Conservation (phyloP, 495 filamentous ascomycete genomes). For the Lasiosphaeriaceae sp. region DNA sequence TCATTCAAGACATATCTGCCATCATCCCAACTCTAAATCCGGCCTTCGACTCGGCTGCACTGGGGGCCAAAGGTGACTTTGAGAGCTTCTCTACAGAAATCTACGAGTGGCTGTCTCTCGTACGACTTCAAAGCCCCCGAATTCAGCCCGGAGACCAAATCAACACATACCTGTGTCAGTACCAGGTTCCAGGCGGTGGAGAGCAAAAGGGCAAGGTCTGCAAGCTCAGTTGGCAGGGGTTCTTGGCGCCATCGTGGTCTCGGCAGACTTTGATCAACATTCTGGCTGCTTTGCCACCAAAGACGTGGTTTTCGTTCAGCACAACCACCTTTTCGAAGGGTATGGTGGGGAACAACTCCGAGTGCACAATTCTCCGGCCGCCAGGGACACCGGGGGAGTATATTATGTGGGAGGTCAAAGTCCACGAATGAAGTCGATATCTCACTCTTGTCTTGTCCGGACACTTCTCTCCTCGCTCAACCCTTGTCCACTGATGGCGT, state of each 20-base stretch:
- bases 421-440: slow-evolving; percentile 32
- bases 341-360: slow-evolving; percentile 36
- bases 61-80: slow-evolving; percentile 40
- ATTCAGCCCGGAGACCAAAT: slow-evolving; percentile 62
- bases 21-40: slow-evolving; percentile 50
- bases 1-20: slow-evolving; percentile 31
- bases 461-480: slow-evolving; percentile 57
- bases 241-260: slow-evolving; percentile 45
- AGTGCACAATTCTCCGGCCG: slow-evolving; percentile 45
- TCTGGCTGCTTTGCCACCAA: slow-evolving; percentile 35
- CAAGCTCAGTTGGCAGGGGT: slow-evolving; percentile 53
- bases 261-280: slow-evolving; percentile 37
- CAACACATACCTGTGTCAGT: slow-evolving; percentile 80
- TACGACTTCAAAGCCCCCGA: slow-evolving; percentile 68
- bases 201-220: slow-evolving; percentile 30
- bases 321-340: slow-evolving; percentile 43
- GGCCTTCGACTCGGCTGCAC: slow-evolving; percentile 32
- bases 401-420: slow-evolving; percentile 51
- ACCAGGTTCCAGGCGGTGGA: slow-evolving; percentile 55
- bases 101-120: slow-evolving; percentile 82
- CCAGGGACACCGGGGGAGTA: slow-evolving; percentile 44
- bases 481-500: slow-evolving; percentile 57
- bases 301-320: slow-evolving; percentile 49
- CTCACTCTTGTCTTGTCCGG: slow-evolving; percentile 55
- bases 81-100: slow-evolving; percentile 60